A percentile compares a stretch with the other conserved stretches of the same genome.
Conservation (phyloP, 148 eudicot species). For the Hydrangea macrophylla region DNA sequence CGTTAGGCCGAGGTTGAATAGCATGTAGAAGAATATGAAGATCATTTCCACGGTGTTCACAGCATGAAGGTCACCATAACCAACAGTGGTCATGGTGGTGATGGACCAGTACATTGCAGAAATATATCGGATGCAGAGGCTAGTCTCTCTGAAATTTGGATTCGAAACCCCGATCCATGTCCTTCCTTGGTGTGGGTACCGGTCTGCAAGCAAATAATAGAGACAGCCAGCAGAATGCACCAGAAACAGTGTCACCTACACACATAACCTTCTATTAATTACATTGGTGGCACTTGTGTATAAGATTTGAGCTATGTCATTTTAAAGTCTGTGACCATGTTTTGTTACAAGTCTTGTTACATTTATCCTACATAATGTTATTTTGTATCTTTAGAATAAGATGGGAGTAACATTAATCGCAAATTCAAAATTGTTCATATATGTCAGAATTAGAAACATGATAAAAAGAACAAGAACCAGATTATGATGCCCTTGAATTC, state of each 20-base stretch:
- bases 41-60: constrained; percentile 76
- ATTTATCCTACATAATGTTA: too few relatives aligned
- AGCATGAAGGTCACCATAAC: constrained; percentile 90
- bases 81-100: constrained; percentile 82
- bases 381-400: too few relatives aligned
- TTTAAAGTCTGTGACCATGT: too few relatives aligned
- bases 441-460: too few relatives aligned
- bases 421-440: too few relatives aligned
- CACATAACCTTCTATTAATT: too few relatives aligned
- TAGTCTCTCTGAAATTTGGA: constrained; percentile 64
- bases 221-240: constrained; percentile 85
- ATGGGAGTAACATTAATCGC: too few relatives aligned
- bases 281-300: too few relatives aligned
- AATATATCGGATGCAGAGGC: constrained; percentile 56
- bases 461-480: too few relatives aligned
- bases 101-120: constrained; percentile 85
- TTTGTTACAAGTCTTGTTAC: too few relatives aligned
- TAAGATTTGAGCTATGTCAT: too few relatives aligned
- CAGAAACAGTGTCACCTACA: constrained; percentile 65
- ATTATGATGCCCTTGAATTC: neutral
- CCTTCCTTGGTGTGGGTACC: constrained; percentile 63
- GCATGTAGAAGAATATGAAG: constrained; percentile 78
- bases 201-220: constrained; percentile 66
- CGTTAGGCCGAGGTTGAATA: constrained; percentile 78
- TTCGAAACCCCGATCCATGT: constrained; percentile 72